Base-by-base conservation (phyloP, 495 filamentous ascomycete species). In the Poronia punctata region DNA sequence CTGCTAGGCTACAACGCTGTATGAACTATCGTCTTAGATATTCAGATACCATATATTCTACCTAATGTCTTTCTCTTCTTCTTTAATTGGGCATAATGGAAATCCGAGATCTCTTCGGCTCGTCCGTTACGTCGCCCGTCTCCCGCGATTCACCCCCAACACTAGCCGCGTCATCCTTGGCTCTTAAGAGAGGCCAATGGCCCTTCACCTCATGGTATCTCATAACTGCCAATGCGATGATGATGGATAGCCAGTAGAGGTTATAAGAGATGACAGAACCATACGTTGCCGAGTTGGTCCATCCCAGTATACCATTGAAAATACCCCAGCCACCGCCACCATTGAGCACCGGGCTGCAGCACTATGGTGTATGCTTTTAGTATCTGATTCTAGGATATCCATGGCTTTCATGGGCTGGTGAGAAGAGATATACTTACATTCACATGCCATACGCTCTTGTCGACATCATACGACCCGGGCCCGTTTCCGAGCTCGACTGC, bases 271-370 rank as follows among this genome's bases (percentile, higher is more conserved):
- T 78, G 26, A 92, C 83, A 0, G 79, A 82, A 33, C 79, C 85
- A 40, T 90, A 87, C 0, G 86, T 90, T 1, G 86, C 89, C 0
- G 84, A 84, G 61, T 95, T 95, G 42, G 79, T 76, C 89, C 89
- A 96, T 16, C 89, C 89, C 7, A 86, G 57, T 35, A 80, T 62
- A 12, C 84, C 79, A 46, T 90, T 93, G 70, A 95, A 93, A 54
- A 95, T 76, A 30, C 86, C 88, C 89, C 89, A 96, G 17, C 86
- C 87, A 12, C 85, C 86, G 22, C 84, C 84, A 5, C 55, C 55
- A 37, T 79, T 78, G 11, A 82, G 33, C 15, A 68, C 60, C 0
- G 88, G 79, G 39, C 74, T 89, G 59, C 87, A 93, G 67, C 85
- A 94, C 78, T 83, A 40, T 15, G 18, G 0, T 4, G 11, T 3